A percentile compares a stretch with the other conserved stretches of the same genome.
phyloP scores from a whole-genome alignment of 2,329 filamentous ascomycete species.

The Colletotrichum filicis region DNA sequence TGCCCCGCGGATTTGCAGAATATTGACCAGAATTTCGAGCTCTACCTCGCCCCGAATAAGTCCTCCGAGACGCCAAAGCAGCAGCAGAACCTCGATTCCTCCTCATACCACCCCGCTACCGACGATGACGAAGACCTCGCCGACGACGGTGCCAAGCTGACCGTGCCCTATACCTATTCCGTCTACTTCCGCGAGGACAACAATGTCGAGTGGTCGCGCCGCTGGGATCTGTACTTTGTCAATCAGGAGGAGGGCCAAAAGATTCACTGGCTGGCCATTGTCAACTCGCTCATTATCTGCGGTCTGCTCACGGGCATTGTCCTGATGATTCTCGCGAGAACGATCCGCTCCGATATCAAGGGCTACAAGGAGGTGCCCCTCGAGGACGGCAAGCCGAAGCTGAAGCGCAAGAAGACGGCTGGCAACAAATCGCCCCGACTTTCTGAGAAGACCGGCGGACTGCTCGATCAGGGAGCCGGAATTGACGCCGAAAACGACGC shows the following conservation, averaged over 20 bases:
- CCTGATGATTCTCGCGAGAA: conserved; percentile 82
- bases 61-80: conserved; percentile 59
- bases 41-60: conserved; percentile 73
- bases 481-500: conserved; percentile 63
- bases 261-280: conserved; percentile 89
- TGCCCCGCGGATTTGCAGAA: conserved; percentile 76
- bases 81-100: conserved; percentile 62
- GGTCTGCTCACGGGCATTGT: conserved; percentile 82
- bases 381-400: conserved; percentile 73
- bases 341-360: conserved; percentile 82
- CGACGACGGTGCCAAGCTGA: conserved; percentile 73
- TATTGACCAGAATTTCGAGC: conserved; percentile 72
- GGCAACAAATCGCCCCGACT: conserved; percentile 39
- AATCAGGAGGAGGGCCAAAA: conserved; percentile 85
- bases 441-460: conserved; percentile 63
- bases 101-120: conserved; percentile 62
- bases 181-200: conserved; percentile 90
- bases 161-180: conserved; percentile 87
- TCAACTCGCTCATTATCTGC: conserved; percentile 88
- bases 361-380: conserved; percentile 72
- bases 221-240: conserved; percentile 92
- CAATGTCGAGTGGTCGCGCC: conserved; percentile 81
- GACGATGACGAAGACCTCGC: conserved; percentile 62
- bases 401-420: conserved; percentile 59
- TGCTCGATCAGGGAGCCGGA: conserved; percentile 67